Evolutionary conservation across 305 asterid species (phyloP).

Genomic region (Solanum chacoense): DNA sequence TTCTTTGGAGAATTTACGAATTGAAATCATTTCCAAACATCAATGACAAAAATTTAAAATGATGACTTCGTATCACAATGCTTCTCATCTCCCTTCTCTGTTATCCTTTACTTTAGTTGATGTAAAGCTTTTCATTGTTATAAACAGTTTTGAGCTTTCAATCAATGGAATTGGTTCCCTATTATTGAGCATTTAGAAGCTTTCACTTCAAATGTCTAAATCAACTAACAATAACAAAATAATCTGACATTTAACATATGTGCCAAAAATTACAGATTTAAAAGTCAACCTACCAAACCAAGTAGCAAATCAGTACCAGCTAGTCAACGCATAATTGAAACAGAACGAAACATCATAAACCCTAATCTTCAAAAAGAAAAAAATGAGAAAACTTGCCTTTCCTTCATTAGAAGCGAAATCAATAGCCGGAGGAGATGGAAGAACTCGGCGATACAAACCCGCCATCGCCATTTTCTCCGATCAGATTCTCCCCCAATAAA

Average conservation of each 20-base stretch:
- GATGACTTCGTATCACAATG: neutral
- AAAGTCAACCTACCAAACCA: neutral
- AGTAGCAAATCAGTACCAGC: neutral
- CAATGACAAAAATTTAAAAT: neutral
- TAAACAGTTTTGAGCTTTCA: neutral
- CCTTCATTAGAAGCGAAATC: conserved; percentile 88
- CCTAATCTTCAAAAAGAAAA: neutral
- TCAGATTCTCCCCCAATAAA: neutral
- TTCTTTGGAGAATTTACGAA: neutral
- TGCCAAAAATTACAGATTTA: neutral
- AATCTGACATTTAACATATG: neutral
- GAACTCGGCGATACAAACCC: conserved; percentile 70
- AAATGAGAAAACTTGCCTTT: conserved; percentile 31
- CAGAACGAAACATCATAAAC: neutral
- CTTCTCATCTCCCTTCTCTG: neutral
- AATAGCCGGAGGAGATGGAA: conserved; percentile 92
- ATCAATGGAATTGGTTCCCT: neutral
- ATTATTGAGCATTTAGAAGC: neutral
- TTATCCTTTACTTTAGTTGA: neutral
- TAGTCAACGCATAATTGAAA: neutral
- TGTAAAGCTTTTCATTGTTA: neutral
- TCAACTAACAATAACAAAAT: neutral
- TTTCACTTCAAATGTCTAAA: neutral
- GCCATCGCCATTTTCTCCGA: conserved; percentile 57
- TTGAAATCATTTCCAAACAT: neutral